Evolutionary conservation across 2,329 filamentous ascomycete species (phyloP), one percentile per base, ranked within the genome.

Genomic region (Claviceps pazoutovae): DNA sequence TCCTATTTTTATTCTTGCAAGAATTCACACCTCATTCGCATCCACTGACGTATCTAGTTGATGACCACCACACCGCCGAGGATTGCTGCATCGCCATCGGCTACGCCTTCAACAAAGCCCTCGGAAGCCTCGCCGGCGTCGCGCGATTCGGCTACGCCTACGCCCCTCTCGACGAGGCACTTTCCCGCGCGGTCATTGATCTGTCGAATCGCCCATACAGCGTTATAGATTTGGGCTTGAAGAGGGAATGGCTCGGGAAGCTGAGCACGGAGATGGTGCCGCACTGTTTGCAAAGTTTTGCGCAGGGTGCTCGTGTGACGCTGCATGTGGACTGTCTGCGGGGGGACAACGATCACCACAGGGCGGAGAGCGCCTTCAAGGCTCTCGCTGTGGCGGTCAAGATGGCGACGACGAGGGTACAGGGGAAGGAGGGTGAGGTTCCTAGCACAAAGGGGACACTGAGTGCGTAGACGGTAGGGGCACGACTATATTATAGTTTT

Each of bases 41-140:
- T 34, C 36, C 36, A 34, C 30, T 34, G 30, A 34, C 17, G 13
- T 21, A 4, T 21, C 5, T 39, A 91, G 89, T 98, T 67, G 93
- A 98, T 72, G 93, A 97, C 76, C 93, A 98, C 73, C 93, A 98
- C 78, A 96, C 91, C 8, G 86, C 90, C 57, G 93, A 98, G 74
- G 93, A 98, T 66, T 85, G 88, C 54, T 96, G 88, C 71, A 84
- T 98, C 58, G 88, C 91, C 14, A 81, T 98, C 21, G 93, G 93
- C 48, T 75, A 77, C 59, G 88, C 89, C 53, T 96, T 97, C 71
- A 85, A 86, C 62, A 68, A 76, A 48, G 88, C 90, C 16, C 80
- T 98, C 43, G 84, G 86, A 56, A 79, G 80, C 9, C 85, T 86
- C 8, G 76, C 83, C 30, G 93, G 91, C 17, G 81, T 97, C 48